phyloP scores from a whole-genome alignment of 192 early-diverging fungal genomes.

The Coemansia sp. region DNA sequence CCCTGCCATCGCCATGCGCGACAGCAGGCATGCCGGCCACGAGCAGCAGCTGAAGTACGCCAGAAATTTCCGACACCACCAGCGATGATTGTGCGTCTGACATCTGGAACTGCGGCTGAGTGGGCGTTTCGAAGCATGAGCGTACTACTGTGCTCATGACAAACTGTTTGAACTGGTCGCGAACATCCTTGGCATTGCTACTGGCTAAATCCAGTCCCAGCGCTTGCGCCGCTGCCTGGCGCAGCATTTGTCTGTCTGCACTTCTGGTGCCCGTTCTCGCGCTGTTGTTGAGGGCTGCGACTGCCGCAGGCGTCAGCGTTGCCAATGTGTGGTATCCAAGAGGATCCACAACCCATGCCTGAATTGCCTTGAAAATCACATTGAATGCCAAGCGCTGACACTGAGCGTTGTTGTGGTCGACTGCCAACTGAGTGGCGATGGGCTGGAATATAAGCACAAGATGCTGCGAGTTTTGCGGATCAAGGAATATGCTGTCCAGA shows the following conservation, averaged over 20 bases:
- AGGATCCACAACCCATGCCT: slow-evolving; percentile 52
- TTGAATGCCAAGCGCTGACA: slow-evolving; percentile 50
- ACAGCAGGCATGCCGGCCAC: slow-evolving; percentile 36
- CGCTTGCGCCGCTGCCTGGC: slow-evolving; percentile 30
- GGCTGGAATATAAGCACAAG: slow-evolving; percentile 40
- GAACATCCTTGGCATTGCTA: slow-evolving; percentile 23
- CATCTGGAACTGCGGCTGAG: slow-evolving; percentile 69
- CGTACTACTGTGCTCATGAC: slow-evolving; percentile 74
- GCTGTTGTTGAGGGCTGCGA: slow-evolving; percentile 28
- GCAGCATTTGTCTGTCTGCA: slow-evolving; percentile 10
- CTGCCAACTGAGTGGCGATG: slow-evolving; percentile 36
- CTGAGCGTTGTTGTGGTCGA: slow-evolving; percentile 27
- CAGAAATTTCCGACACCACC: slow-evolving; percentile 59
- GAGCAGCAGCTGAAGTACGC: slow-evolving; percentile 54
- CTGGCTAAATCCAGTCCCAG: slow-evolving; percentile 29
- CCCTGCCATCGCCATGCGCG: slow-evolving; percentile 26
- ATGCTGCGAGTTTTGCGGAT: slow-evolving; percentile 61
- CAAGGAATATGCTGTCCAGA: slow-evolving; percentile 74
- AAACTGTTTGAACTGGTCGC: slow-evolving; percentile 67
- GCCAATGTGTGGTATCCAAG: slow-evolving; percentile 48
- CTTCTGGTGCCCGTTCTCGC: slow-evolving; percentile 3
- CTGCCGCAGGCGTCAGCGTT: slow-evolving; percentile 37
- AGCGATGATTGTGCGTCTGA: slow-evolving; percentile 75
- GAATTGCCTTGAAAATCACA: slow-evolving; percentile 37
- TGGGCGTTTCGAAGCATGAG: slow-evolving; percentile 78